Evolutionary conservation across 2,329 filamentous ascomycete species (phyloP), one percentile per base, ranked within the genome.

Genomic region (Macrophomina tecta): DNA sequence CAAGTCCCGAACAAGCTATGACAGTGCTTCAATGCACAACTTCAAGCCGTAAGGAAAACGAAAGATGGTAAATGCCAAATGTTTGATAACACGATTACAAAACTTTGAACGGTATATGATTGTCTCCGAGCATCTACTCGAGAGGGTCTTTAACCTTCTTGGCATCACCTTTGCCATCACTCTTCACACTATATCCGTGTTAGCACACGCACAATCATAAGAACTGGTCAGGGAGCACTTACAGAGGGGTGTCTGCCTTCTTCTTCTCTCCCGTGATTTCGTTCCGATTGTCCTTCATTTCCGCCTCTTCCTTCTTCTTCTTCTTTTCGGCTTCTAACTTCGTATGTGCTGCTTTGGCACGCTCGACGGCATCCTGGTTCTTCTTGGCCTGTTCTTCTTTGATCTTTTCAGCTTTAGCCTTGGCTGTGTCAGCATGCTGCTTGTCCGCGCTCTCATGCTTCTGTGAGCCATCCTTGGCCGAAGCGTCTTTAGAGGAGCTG

Each of bases 111-210:
- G 40, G 58, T 62, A 62, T 62, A 62, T 62, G 12, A 45, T 30
- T 38, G n/a, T 38, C 32, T n/a, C 45, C 9, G 32, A 49, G 34
- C 2, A 11, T 66, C 34, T 56, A 66, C 42, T 61, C 64, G 53
- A 66, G 64, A 16, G 64, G 64, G 42, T 66, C 64, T 66, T 66
- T 66, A 11, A 66, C 51, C 64, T 65, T 36, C 64, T 65, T 65
- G n/a, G 40, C 63, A n/a, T 48, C 32, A 18, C 49, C 56, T 8
- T 40, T 40, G 28, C 7, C 40, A 1, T 49, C 51, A 5, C 18
- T 23, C 48, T 67, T 62, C 38, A 60, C 49, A 28, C 65, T 67
- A 16, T 3, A 23, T 4, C 8, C 32, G 5, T 34, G 58, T 67
- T 32, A 67, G 65, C 36, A 7, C 6, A 14, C 3, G 23, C 4